Percentiles rank a stretch among this genome's conserved stretches.
phyloP scores from a whole-genome alignment of 73 alveolate species.

The Tetrahymena borealis region DNA sequence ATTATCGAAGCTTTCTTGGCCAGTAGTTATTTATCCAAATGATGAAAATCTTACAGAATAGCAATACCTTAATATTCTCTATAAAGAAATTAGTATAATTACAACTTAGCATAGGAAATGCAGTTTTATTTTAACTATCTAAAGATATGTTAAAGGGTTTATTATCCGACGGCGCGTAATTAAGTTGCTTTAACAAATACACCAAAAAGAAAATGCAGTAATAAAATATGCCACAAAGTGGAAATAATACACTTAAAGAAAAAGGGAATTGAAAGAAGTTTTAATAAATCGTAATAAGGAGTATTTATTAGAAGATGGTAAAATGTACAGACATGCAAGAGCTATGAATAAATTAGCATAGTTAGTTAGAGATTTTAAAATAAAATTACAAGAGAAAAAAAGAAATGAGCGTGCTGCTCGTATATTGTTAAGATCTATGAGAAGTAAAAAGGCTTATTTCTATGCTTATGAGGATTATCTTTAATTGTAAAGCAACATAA shows the following conservation, averaged over 20 bases:
- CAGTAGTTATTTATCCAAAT: neutral
- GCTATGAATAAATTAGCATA: neutral
- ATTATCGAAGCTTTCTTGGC: neutral
- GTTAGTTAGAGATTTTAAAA: neutral
- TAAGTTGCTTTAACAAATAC: neutral
- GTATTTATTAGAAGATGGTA: neutral
- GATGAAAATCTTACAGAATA: neutral
- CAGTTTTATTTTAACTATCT: neutral
- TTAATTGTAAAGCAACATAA: neutral
- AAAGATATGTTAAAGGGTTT: neutral
- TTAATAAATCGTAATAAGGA: neutral
- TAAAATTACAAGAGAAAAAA: neutral
- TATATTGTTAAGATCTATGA: neutral
- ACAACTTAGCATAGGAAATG: neutral
- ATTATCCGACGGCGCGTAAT: neutral
- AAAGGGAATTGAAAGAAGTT: neutral
- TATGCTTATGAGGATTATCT: neutral
- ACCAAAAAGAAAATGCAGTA: neutral
- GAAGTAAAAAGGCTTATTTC: neutral
- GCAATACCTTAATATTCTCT: neutral
- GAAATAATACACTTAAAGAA: neutral
- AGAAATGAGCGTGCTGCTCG: neutral
- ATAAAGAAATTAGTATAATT: neutral
- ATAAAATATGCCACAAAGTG: neutral
- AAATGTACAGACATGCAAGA: neutral